Evolutionary conservation across 2,329 filamentous ascomycete species (phyloP), one percentile per base, ranked within the genome.

Genomic region (Diaporthe longicolla): DNA sequence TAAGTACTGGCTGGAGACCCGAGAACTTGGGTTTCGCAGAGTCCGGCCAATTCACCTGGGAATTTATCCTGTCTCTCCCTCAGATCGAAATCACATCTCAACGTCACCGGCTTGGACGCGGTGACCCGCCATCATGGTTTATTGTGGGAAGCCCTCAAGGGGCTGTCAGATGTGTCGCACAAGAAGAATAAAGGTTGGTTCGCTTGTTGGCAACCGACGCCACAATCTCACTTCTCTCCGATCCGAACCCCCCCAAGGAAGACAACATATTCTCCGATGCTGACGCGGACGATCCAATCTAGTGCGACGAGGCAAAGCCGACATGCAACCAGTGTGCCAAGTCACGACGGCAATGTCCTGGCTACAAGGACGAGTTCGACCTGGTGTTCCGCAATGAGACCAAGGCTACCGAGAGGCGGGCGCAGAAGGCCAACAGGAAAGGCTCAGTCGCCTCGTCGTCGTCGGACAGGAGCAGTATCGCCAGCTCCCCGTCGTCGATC

Each of bases 161-260:
- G 93, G 92, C 78, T 94, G 93, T 79, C 92, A 93, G 84, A 94
- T 92, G 89, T 94, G 93, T 81, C 89, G 92, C 80, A 92, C 89
- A 48, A 88, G 93, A 77, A 88, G 92, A 78, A 94, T 94, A 80
- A 94, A 94, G 88, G 93, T 93, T 86, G 76, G 86, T 78, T 69
- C 17, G 59, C 48, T 63, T 52, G 10, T 29, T 54, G 66, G 50
- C 50, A 54, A 24, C 29, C 26, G 24, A n/a, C 54, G 50, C 54
- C 50, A 43, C 32, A 43, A 9, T 29, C 52, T 26, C n/a, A 32
- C 26, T n/a, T 4, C 45, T 9, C 45, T n/a, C 43, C 29, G 45
- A 50, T 40, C 55, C 55, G 32, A 7, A 24, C 43, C 32, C 35
- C 3, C 55, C 37, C 10, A 5, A 21, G 24, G 11, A 57, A 21